Evolutionary conservation across 1,284 basidiomycete species (phyloP), one percentile per base, ranked within the genome.

Genomic region (Sporisorium scitamineum): DNA sequence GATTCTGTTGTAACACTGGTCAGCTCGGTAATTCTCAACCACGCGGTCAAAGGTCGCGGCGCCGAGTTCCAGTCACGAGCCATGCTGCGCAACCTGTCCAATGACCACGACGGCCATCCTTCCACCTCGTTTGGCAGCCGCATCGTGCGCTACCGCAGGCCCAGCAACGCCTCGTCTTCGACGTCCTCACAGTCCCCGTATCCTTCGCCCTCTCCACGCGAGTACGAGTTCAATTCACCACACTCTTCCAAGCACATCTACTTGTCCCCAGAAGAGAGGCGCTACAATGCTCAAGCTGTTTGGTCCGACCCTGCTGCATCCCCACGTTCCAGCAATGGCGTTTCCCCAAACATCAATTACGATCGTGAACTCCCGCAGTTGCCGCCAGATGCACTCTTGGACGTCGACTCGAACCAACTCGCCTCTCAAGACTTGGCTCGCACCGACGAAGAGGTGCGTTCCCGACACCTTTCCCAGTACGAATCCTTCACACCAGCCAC

Each of bases 341-440:
- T 60, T n/a, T 70, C 72, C n/a, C 64, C 72, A 6, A 39, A 45
- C 44, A 31, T 70, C 68, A 64, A 76, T 26, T 70, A 64, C 32
- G 62, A 76, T 32, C 47, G 72, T 1, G 72, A 76, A 0, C 64
- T 76, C 11, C 72, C 72, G 3, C 42, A 63, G 9, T 31, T 76
- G 13, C 72, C 72, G 9, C 68, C 72, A 1, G 72, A 76, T 6
- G 72, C 72, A 2, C 58, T 67, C 8, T 32, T 41, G 24, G 61
- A 64, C n/a, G 13, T 66, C 59, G 50, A 61, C 22, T 13, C 24
- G 34, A 70, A 67, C 22, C 47, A 54, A 29, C 51, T 62, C 16
- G 55, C 62, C 13, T 41, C 47, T 10, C 45, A 56, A 18, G 26
- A 48, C 32, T 26, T 24, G 29, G 24, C 61, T 29, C 54, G 70